phyloP scores from a whole-genome alignment of 2,329 filamentous ascomycete genomes.

The Alternaria gaisen region DNA sequence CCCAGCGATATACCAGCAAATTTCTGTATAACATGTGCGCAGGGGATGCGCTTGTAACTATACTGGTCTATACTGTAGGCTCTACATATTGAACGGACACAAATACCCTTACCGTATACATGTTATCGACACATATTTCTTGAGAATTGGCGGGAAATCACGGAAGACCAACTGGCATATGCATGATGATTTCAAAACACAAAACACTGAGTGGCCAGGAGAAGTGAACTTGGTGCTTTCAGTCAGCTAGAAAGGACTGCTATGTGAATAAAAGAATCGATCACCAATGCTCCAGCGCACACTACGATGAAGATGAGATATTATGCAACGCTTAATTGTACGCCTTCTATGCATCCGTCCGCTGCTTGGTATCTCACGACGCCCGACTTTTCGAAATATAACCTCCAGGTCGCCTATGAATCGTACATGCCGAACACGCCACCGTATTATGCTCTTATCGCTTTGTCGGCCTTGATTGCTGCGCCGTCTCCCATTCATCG shows the following conservation, averaged over 20 bases:
- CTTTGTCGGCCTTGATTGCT: conserved; percentile 38
- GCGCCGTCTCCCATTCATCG: conserved; percentile 60
- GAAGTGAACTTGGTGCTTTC: not conserved
- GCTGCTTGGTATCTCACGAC: conserved; percentile 27
- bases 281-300: not conserved
- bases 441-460: conserved; percentile 23
- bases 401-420: conserved; percentile 21
- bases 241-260: not conserved
- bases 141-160: not conserved
- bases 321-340: conserved; percentile 6
- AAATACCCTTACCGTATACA: not conserved
- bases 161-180: not conserved
- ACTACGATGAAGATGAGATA: not conserved
- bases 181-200: not conserved
- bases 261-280: not conserved
- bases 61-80: not conserved
- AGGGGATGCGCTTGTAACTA: conserved; percentile 13
- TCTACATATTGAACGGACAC: not conserved
- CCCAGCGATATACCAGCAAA: not conserved
- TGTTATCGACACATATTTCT: not conserved
- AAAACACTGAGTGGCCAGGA: not conserved
- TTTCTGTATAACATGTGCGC: conserved; percentile 12
- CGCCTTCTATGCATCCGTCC: conserved; percentile 11
- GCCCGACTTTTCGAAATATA: conserved; percentile 27
- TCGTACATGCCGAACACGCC: conserved; percentile 20